Base-by-base conservation (phyloP, 192 early-diverging fungal species). In the Physocladia obscura region DNA sequence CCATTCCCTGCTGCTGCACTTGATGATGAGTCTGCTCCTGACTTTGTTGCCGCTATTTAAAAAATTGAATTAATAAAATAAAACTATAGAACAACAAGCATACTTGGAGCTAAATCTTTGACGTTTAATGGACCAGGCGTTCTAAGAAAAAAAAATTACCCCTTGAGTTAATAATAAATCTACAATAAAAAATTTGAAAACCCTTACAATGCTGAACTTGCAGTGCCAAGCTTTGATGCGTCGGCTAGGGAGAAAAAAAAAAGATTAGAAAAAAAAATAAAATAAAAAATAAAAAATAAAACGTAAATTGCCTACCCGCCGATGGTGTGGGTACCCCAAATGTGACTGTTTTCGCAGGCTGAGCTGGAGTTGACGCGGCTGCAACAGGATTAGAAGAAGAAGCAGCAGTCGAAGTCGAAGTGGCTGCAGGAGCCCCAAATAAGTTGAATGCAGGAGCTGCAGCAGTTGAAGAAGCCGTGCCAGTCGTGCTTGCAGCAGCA, bases 271-370 rank as follows among this genome's bases (percentile, higher is more conserved):
- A n/a, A n/a, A n/a, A n/a, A n/a, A n/a, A n/a, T n/a, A n/a, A n/a
- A n/a, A 58, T 8, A 35, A 26, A 58, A n/a, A 34, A 27, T 24
- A 59, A 34, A 35, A 32, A 59, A 59, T 29, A 17, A 59, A 59
- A 34, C 1, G 54, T 21, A 19, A 27, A 3, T 17, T 2, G 6
- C 57, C 37, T 59, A 59, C 57, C 54, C 13, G 75, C 54, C 19
- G 72, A 21, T 26, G 67, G 49, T 27, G 76, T 74, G 24, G 74
- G n/a, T n/a, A n/a, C 40, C 17, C 82, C 49, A 13, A 77, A 50
- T 15, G 79, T 54, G 2, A 79, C 50, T 2, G 82, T 29, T 13
- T 76, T 67, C 0, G 79, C 67, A n/a, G n/a, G n/a, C n/a, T n/a
- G n/a, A 24, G 82, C 55, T 39, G 76, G 1, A 34, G 76, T 60